Conservation (phyloP, 495 filamentous ascomycete genomes). For the Extremus antarcticus region DNA sequence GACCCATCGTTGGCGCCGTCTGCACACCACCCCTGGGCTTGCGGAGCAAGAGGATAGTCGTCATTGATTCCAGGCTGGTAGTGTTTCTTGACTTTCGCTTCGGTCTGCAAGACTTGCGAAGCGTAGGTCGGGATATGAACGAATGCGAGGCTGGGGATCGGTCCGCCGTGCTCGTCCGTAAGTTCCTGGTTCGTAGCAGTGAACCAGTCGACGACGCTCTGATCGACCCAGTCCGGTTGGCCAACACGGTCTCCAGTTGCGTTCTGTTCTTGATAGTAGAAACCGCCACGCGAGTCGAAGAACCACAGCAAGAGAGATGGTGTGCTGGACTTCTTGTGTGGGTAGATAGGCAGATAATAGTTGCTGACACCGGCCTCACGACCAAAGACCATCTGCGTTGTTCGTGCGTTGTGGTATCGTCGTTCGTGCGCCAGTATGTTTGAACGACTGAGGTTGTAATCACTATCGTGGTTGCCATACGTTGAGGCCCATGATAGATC, state of each 20-base stretch:
- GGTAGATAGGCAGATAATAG: constrained; percentile 51
- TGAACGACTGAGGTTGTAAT: constrained; percentile 46
- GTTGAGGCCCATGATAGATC: constrained; percentile 53
- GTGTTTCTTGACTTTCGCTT: constrained; percentile 28
- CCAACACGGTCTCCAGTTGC: constrained; percentile 27
- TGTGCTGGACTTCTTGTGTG: constrained; percentile 18
- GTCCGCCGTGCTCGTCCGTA: constrained; percentile 27
- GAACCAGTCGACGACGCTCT: constrained; percentile 53
- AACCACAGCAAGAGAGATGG: constrained; percentile 58
- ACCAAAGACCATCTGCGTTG: constrained; percentile 36
- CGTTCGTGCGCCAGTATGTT: constrained; percentile 46
- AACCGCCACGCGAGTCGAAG: constrained; percentile 61
- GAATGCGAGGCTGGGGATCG: constrained; percentile 57
- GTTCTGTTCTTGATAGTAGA: constrained; percentile 35
- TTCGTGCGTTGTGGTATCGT: constrained; percentile 43
- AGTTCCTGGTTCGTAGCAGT: constrained; percentile 36
- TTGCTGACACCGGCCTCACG: constrained; percentile 53
- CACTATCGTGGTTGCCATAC: constrained; percentile 66
- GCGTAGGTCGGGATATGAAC: constrained; percentile 61
- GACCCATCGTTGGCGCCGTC: constrained; percentile 4
- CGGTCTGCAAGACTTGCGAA: constrained; percentile 36
- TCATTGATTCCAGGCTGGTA: constrained; percentile 56
- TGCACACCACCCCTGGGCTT: constrained; percentile 32
- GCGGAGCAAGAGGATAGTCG: constrained; percentile 44
- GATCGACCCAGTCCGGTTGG: constrained; percentile 33